A percentile compares a stretch with the other conserved stretches of the same genome.
Conservation (phyloP, 1,284 basidiomycete genomes). For the Pseudozyma flocculosa region DNA sequence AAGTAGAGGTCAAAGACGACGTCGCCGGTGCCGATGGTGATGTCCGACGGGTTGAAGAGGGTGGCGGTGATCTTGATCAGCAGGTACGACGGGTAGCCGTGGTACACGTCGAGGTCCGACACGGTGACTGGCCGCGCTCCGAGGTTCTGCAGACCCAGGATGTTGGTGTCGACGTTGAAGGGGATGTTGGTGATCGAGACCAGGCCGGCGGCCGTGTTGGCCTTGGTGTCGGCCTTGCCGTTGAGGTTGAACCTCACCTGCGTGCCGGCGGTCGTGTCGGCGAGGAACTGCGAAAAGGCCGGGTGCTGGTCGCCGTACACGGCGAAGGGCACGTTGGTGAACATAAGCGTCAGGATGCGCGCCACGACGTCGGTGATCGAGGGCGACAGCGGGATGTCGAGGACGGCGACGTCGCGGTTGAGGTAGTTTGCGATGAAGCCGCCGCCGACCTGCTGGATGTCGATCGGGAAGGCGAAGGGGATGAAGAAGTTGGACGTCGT, state of each 20-base stretch:
- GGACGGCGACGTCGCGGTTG: conserved; percentile 66
- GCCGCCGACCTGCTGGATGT: conserved; percentile 68
- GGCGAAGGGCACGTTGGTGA: conserved; percentile 67
- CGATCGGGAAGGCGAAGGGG: conserved; percentile 72
- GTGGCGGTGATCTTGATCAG: conserved; percentile 67
- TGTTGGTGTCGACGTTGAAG: conserved; percentile 68
- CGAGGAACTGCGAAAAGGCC: conserved; percentile 68
- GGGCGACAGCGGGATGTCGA: conserved; percentile 67
- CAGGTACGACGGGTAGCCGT: conserved; percentile 70
- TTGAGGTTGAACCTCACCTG: conserved; percentile 66
- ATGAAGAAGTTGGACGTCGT: conserved; percentile 69
- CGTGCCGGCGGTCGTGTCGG: conserved; percentile 66
- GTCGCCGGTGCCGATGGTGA: conserved; percentile 71
- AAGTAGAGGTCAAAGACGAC: conserved; percentile 68
- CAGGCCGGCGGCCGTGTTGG: conserved; percentile 73
- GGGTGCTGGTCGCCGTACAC: conserved; percentile 64
- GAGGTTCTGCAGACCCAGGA: conserved; percentile 71
- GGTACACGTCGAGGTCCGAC: conserved; percentile 69
- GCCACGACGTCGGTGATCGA: conserved; percentile 68
- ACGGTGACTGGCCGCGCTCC: conserved; percentile 67
- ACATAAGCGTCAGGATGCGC: conserved; percentile 68
- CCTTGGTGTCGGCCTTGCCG: conserved; percentile 66
- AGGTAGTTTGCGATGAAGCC: conserved; percentile 67
- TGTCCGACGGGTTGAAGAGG: conserved; percentile 63
- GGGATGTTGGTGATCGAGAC: conserved; percentile 65